Evolutionary conservation across 768 basidiomycete species (phyloP).

Genomic region (Leccinum ochraceum): DNA sequence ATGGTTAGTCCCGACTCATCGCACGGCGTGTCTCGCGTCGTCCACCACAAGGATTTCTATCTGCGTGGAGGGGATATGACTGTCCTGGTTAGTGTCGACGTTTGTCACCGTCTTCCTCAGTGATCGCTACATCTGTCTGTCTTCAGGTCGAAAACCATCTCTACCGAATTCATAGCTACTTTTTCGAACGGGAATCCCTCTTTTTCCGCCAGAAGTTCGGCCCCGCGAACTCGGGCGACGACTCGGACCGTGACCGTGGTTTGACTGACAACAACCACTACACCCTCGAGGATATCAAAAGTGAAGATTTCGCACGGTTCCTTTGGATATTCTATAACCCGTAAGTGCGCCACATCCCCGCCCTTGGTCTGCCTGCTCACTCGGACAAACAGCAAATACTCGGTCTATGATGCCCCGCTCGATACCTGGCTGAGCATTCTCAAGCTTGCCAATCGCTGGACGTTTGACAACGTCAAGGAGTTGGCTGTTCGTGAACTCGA

Average conservation of each 20-base stretch:
- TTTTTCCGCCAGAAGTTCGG: slow-evolving; percentile 44
- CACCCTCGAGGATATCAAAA: slow-evolving; percentile 44
- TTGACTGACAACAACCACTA: slow-evolving; percentile 38
- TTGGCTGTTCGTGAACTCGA: slow-evolving; percentile 42
- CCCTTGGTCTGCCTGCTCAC: background rate
- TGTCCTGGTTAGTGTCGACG: slow-evolving; percentile 47
- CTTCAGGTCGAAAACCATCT: slow-evolving; percentile 55
- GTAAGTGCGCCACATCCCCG: slow-evolving; percentile 37
- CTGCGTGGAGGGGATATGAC: slow-evolving; percentile 58
- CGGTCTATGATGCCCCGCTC: slow-evolving; percentile 39
- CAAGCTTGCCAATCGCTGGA: slow-evolving; percentile 40
- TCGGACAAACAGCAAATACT: slow-evolving; percentile 33
- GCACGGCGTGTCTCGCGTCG: slow-evolving; percentile 33
- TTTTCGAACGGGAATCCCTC: slow-evolving; percentile 61
- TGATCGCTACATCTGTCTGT: slow-evolving; percentile 17
- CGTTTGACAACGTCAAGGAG: slow-evolving; percentile 40
- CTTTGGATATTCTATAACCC: slow-evolving; percentile 66
- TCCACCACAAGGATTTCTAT: slow-evolving; percentile 50
- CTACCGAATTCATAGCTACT: slow-evolving; percentile 61
- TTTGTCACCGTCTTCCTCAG: background rate
- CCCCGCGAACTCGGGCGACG: slow-evolving; percentile 30
- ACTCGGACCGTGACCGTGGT: slow-evolving; percentile 37
- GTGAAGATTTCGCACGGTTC: slow-evolving; percentile 53
- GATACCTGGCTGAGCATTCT: slow-evolving; percentile 46
- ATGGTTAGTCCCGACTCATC: slow-evolving; percentile 28